These are phyloP conservation scores for Penicillium subrubescens DNA, from an alignment of 495 filamentous ascomycete genomes.

Conservation along the genomic window DNA sequence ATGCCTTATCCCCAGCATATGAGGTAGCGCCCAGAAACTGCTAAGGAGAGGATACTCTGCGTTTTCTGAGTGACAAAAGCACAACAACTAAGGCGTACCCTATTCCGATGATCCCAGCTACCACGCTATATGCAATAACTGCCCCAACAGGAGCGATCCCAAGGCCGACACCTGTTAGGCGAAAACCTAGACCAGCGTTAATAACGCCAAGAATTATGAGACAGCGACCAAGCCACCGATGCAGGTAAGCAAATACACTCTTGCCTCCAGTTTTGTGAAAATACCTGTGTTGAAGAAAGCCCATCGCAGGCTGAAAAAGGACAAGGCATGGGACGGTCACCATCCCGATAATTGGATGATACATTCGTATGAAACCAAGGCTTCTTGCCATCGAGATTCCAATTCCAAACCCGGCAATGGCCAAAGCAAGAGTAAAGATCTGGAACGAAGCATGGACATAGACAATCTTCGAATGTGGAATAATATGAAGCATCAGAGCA, in stretches of 20 bases:
- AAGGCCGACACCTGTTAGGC: conserved; percentile 38
- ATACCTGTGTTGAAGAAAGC: conserved; percentile 61
- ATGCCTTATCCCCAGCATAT: not conserved
- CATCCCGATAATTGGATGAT: conserved; percentile 59
- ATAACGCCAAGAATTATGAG: conserved; percentile 66
- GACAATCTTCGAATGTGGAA: conserved; percentile 35
- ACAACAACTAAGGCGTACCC: not conserved
- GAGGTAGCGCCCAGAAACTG: not conserved
- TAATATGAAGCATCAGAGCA: conserved; percentile 46
- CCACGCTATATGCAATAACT: conserved; percentile 59
- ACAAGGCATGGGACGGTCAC: conserved; percentile 57
- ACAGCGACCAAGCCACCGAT: conserved; percentile 70
- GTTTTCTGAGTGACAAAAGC: not conserved
- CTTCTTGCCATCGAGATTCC: conserved; percentile 55
- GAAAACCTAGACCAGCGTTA: conserved; percentile 71
- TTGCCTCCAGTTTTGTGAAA: conserved; percentile 49
- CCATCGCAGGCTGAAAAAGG: conserved; percentile 65
- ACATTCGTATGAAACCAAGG: conserved; percentile 19
- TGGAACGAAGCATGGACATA: conserved; percentile 62
- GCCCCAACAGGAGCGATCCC: conserved; percentile 34
- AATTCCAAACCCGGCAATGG: conserved; percentile 62
- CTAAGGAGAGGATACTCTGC: not conserved
- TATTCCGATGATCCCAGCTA: conserved; percentile 55
- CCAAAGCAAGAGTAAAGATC: conserved; percentile 54
- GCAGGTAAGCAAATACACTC: conserved; percentile 55